These are phyloP conservation scores for Trichosporon faecale DNA, from an alignment of 1,284 basidiomycete genomes.

Conservation along the genomic window DNA sequence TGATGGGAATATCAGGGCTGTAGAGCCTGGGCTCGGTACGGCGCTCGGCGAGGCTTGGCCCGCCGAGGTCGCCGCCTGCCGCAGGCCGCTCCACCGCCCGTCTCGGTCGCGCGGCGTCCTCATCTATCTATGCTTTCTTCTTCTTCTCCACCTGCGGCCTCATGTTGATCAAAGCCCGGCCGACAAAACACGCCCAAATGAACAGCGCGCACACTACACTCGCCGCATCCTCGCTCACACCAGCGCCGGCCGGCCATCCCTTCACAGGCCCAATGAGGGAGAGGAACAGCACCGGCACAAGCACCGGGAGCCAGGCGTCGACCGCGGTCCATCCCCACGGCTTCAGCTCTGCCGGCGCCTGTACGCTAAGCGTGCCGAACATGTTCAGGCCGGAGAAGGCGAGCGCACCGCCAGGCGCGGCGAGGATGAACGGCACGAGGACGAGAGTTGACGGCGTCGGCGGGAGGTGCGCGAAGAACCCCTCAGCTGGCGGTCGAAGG, in stretches of 20 bases:
- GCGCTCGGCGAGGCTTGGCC: no score
- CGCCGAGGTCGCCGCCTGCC: no score
- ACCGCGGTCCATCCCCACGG: conserved; percentile 46
- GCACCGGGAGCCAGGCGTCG: conserved; percentile 45
- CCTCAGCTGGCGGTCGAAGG: conserved; percentile 17
- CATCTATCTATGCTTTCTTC: conserved; percentile 29
- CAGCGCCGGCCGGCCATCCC: conserved; percentile 38
- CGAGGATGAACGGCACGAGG: conserved; percentile 47
- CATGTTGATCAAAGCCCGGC: conserved; percentile 42
- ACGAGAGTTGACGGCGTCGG: conserved; percentile 43
- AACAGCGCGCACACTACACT: conserved; percentile 36
- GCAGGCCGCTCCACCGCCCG: no score
- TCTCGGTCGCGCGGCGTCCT: not conserved
- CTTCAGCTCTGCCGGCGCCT: conserved; percentile 43
- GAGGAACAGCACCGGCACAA: conserved; percentile 42
- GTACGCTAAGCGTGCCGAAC: conserved; percentile 37
- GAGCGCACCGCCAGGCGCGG: conserved; percentile 46
- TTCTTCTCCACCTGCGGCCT: conserved; percentile 27
- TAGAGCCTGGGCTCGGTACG: no score
- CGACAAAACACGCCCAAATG: conserved; percentile 31
- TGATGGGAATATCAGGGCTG: not conserved
- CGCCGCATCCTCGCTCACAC: conserved; percentile 34
- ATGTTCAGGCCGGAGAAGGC: conserved; percentile 43
- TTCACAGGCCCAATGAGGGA: conserved; percentile 41
- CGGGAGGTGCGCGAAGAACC: conserved; percentile 25